phyloP scores from a whole-genome alignment of 495 filamentous ascomycete genomes.

The Letharia lupina region DNA sequence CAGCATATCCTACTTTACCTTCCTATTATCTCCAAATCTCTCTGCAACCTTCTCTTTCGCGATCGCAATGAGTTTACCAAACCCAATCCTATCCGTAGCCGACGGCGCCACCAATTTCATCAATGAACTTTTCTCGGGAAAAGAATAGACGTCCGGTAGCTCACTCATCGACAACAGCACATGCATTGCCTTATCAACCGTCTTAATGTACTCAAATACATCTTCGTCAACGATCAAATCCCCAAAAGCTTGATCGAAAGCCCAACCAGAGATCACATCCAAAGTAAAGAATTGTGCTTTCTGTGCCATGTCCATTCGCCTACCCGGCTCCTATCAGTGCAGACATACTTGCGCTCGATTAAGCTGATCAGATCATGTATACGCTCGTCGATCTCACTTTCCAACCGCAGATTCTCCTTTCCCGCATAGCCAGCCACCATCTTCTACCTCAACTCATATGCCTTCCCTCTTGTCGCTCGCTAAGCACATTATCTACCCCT shows the following conservation, averaged over 20 bases:
- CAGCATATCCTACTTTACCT: conserved; percentile 36
- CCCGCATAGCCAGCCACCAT: conserved; percentile 35
- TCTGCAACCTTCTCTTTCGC: conserved; percentile 29
- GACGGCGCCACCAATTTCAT: conserved; percentile 29
- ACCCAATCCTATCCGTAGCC: conserved; percentile 25
- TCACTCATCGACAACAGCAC: background rate
- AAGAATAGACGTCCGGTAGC: conserved; percentile 9
- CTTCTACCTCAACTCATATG: conserved; percentile 33
- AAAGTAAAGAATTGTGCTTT: conserved; percentile 43
- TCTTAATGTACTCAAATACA: background rate
- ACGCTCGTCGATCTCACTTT: conserved; percentile 38
- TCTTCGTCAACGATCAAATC: conserved; percentile 24
- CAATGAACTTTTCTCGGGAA: conserved; percentile 22
- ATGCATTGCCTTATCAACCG: background rate
- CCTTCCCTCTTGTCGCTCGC: background rate
- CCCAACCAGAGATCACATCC: conserved; percentile 42
- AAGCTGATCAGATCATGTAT: conserved; percentile 33
- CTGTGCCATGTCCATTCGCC: conserved; percentile 35
- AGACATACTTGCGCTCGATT: conserved; percentile 31
- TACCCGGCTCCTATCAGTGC: conserved; percentile 22
- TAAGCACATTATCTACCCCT: background rate
- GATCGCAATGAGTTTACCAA: conserved; percentile 24
- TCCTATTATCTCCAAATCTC: conserved; percentile 29
- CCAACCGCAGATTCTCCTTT: conserved; percentile 40
- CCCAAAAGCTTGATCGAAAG: conserved; percentile 43